These are phyloP conservation scores for Stachybotrys chlorohalonatus DNA, from an alignment of 2,329 filamentous ascomycete genomes.

Conservation along the genomic window DNA sequence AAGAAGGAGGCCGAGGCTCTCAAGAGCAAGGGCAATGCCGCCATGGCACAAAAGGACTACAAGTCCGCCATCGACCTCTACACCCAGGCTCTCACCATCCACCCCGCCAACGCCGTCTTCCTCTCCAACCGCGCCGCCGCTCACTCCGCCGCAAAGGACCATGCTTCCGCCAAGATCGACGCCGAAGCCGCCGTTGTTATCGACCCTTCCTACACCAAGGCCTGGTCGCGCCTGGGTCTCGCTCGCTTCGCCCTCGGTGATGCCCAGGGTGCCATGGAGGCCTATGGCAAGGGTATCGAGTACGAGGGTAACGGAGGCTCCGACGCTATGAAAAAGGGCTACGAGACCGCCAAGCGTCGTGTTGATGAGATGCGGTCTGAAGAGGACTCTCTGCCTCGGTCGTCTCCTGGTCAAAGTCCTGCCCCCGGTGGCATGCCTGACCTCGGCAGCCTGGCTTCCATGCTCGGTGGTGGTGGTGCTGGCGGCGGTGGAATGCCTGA, in stretches of 20 bases:
- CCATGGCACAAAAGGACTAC: slow-evolving; percentile 95
- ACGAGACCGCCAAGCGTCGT: slow-evolving; percentile 82
- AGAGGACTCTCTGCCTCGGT: slow-evolving; percentile 28
- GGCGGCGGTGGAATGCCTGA: slow-evolving; percentile 80
- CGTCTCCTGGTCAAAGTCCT: slow-evolving; percentile 40
- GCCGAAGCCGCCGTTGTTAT: slow-evolving; percentile 82
- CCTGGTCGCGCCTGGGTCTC: slow-evolving; percentile 87
- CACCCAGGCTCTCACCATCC: slow-evolving; percentile 71
- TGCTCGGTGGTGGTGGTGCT: slow-evolving; percentile 53
- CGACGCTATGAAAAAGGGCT: slow-evolving; percentile 95
- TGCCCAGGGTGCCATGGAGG: slow-evolving; percentile 85
- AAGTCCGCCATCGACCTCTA: slow-evolving; percentile 73
- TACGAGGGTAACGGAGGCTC: slow-evolving; percentile 89
- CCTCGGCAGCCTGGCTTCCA: slow-evolving; percentile 58
- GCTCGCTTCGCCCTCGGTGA: slow-evolving; percentile 89
- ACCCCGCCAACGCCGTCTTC: slow-evolving; percentile 88
- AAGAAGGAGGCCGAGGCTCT: slow-evolving; percentile 79
- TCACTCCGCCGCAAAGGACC: slow-evolving; percentile 75
- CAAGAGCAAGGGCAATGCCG: slow-evolving; percentile 86
- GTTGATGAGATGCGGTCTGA: slow-evolving; percentile 67
- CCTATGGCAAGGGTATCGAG: slow-evolving; percentile 87
- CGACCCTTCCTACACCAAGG: slow-evolving; percentile 93
- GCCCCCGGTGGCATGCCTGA: slow-evolving; percentile 61
- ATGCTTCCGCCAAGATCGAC: slow-evolving; percentile 75
- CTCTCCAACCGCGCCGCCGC: slow-evolving; percentile 95